These are phyloP conservation scores for Letharia columbiana DNA, from an alignment of 495 filamentous ascomycete genomes.

Conservation along the genomic window DNA sequence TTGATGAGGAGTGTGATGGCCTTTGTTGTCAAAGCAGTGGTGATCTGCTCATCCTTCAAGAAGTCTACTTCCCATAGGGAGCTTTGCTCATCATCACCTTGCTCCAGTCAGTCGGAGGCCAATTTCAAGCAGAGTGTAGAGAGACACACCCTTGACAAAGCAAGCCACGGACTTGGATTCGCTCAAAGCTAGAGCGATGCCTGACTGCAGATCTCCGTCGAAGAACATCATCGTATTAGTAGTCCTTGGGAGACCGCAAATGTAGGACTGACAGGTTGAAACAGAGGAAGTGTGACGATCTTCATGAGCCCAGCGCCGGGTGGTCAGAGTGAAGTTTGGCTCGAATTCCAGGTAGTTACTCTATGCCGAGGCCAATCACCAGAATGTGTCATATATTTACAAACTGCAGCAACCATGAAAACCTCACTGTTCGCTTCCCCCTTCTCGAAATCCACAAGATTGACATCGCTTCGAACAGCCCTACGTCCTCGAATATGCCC, in stretches of 20 bases:
- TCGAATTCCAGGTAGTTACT: neutral
- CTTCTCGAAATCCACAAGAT: neutral
- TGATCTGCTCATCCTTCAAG: conserved; percentile 42
- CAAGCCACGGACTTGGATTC: conserved; percentile 57
- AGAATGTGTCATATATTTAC: neutral
- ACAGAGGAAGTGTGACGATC: too few species aligned
- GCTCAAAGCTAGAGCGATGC: conserved; percentile 64
- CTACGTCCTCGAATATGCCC: neutral
- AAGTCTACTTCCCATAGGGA: conserved; percentile 68
- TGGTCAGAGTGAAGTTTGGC: neutral
- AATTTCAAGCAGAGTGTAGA: conserved; percentile 15
- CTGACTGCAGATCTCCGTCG: conserved; percentile 65
- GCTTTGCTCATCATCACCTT: conserved; percentile 60
- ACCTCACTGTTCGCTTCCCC: neutral
- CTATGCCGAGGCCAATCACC: neutral
- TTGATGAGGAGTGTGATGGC: conserved; percentile 60
- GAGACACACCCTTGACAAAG: conserved; percentile 55
- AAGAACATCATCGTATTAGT: conserved; percentile 56
- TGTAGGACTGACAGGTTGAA: neutral
- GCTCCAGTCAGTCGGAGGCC: neutral
- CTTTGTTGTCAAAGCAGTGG: conserved; percentile 42
- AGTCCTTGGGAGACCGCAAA: neutral
- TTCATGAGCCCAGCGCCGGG: neutral
- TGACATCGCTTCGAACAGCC: neutral
- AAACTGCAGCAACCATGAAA: neutral